Evolutionary conservation across 2,329 filamentous ascomycete species (phyloP).

Genomic region (Juglanconis juglandina): DNA sequence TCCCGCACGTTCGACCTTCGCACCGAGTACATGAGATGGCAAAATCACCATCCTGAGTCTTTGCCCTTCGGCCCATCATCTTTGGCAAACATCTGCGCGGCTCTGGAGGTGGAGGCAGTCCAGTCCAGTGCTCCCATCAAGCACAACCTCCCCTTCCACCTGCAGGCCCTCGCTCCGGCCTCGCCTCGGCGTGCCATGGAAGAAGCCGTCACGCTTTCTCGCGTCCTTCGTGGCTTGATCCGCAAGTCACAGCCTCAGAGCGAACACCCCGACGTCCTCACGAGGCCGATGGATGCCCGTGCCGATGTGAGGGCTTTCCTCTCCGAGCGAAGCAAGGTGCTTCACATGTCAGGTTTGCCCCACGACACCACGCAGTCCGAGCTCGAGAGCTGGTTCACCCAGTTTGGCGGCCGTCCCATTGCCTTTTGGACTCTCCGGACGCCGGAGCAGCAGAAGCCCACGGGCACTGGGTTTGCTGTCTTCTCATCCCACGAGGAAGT

Average conservation of each 20-base stretch:
- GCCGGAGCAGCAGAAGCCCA: constrained; percentile 99
- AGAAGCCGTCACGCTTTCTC: constrained; percentile 88
- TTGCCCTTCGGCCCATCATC: constrained; percentile 94
- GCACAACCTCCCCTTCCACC: constrained; percentile 95
- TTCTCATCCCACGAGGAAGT: constrained; percentile 99
- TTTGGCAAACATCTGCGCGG: constrained; percentile 95
- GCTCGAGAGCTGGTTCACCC: constrained; percentile 98
- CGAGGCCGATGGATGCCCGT: constrained; percentile 91
- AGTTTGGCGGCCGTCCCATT: constrained; percentile 95
- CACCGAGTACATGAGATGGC: constrained; percentile 97
- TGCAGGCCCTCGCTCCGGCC: constrained; percentile 91
- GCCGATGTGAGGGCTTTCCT: constrained; percentile 96
- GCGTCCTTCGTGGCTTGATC: constrained; percentile 87
- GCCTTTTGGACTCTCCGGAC: constrained; percentile 98
- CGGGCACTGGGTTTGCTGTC: constrained; percentile 94
- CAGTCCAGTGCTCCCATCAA: constrained; percentile 98
- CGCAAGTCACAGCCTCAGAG: constrained; percentile 92
- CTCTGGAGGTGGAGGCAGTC: constrained; percentile 94
- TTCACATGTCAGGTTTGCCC: constrained; percentile 95
- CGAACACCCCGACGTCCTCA: constrained; percentile 92
- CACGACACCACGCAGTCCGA: constrained; percentile 99
- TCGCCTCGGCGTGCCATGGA: constrained; percentile 96
- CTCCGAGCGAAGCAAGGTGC: constrained; percentile 92
- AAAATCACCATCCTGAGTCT: constrained; percentile 96
- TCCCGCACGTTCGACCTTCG: constrained; percentile 95